Percentiles rank a stretch among this genome's conserved stretches.
Evolutionary conservation across 2,329 filamentous ascomycete genomes (phyloP).

Genomic region (Nigrograna mackinnonii): DNA sequence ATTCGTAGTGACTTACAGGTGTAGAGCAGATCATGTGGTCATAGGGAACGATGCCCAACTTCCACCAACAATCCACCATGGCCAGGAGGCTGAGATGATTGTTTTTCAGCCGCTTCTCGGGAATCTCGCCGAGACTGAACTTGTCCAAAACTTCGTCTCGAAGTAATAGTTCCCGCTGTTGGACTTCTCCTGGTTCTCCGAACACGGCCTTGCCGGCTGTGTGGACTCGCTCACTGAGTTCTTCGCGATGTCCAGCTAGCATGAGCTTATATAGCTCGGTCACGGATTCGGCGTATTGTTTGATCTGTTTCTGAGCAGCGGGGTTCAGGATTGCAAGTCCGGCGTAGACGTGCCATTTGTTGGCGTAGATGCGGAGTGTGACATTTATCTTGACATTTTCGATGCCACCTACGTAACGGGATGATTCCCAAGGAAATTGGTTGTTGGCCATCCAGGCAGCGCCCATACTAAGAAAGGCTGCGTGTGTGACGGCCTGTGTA

Average conservation of each 20-base stretch:
- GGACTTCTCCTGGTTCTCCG: slow-evolving; percentile 50
- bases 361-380: slow-evolving; percentile 93
- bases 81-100: slow-evolving; percentile 92
- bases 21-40: slow-evolving; percentile 99
- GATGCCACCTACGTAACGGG: slow-evolving; percentile 94
- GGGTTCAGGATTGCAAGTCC: slow-evolving; percentile 97
- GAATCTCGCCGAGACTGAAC: slow-evolving; percentile 78
- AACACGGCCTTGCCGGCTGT: slow-evolving; percentile 78
- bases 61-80: slow-evolving; percentile 99
- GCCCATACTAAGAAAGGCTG: slow-evolving; percentile 94
- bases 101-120: slow-evolving; percentile 74
- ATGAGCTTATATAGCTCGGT: slow-evolving; percentile 97
- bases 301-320: slow-evolving; percentile 86
- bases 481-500: slow-evolving; percentile 97
- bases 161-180: slow-evolving; percentile 73
- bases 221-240: slow-evolving; percentile 75
- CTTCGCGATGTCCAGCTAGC: slow-evolving; percentile 79
- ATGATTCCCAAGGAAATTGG: slow-evolving; percentile 95
- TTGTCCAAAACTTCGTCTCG: slow-evolving; percentile 81
- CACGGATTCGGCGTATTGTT: slow-evolving; percentile 89
- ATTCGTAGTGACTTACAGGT: slow-evolving; percentile 58
- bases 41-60: slow-evolving; percentile 90
- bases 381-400: slow-evolving; percentile 99
- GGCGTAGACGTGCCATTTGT: slow-evolving; percentile 99
- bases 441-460: slow-evolving; percentile 95